Percentiles rank a stretch among this genome's conserved stretches.
These are phyloP conservation scores for Vachellia pachyceras DNA, from an alignment of 306 rosid species.

Conservation along the genomic window DNA sequence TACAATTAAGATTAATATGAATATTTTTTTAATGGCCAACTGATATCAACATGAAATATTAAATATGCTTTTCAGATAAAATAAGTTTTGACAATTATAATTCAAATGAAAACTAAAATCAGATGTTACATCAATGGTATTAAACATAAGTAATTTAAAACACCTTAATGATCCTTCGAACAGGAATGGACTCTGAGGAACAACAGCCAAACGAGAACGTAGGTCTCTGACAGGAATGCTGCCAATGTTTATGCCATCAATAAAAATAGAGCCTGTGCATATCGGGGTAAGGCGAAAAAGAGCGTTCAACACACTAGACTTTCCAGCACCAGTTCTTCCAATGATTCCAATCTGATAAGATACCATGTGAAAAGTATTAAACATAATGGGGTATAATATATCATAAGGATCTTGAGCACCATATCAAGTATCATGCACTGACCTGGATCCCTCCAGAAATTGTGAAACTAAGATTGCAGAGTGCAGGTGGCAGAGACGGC, in stretches of 20 bases:
- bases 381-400: slow-evolving; percentile 17
- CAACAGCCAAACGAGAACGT: slow-evolving; percentile 84
- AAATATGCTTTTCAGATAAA: not conserved
- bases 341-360: slow-evolving; percentile 80
- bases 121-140: slow-evolving; percentile 18
- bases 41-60: not conserved
- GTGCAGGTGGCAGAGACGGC: slow-evolving; percentile 87
- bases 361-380: slow-evolving; percentile 32
- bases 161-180: slow-evolving; percentile 94
- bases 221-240: slow-evolving; percentile 77
- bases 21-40: not conserved
- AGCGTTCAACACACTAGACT: slow-evolving; percentile 92
- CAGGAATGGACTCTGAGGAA: slow-evolving; percentile 94
- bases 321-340: slow-evolving; percentile 99
- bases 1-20: not conserved
- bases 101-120: slow-evolving; percentile 13
- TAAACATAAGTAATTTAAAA: slow-evolving; percentile 18
- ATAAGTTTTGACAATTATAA: slow-evolving; percentile 7
- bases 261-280: slow-evolving; percentile 67
- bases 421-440: slow-evolving; percentile 23
- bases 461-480: slow-evolving; percentile 72
- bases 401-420: slow-evolving; percentile 18
- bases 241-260: slow-evolving; percentile 75
- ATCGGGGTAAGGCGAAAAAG: slow-evolving; percentile 86
- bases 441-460: slow-evolving; percentile 87